phyloP scores from a whole-genome alignment of 345 rosid species.

The Litchi chinensis region DNA sequence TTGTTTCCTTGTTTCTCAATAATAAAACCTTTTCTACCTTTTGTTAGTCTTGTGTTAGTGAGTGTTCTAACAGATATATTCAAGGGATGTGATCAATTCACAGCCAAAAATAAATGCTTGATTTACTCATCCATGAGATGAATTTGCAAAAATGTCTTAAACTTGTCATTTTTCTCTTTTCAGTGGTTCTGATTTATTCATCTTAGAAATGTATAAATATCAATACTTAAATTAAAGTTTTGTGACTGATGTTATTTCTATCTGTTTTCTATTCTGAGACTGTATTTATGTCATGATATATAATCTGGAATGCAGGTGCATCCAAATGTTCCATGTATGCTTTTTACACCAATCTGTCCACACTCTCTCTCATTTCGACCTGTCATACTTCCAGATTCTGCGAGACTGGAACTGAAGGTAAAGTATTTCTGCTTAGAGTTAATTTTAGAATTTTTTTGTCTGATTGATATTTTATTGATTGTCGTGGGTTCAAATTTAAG shows the following conservation, averaged over 20 bases:
- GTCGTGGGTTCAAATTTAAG: neutral
- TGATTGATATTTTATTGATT: neutral
- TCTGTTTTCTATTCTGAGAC: neutral
- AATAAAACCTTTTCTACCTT: too few relatives aligned
- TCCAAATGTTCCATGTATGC: constrained; percentile 99
- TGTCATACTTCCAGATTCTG: constrained; percentile 98
- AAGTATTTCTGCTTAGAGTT: neutral
- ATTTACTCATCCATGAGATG: neutral
- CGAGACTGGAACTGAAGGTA: constrained; percentile 90
- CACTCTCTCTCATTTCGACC: constrained; percentile 98
- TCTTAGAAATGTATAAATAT: neutral
- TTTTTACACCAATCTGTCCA: constrained; percentile 97
- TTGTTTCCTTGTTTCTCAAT: too few relatives aligned
- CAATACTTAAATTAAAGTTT: neutral
- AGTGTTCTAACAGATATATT: neutral
- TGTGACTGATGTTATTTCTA: constrained; percentile 2
- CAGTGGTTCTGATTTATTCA: neutral
- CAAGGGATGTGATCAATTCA: constrained; percentile 7
- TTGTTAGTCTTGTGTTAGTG: too few relatives aligned
- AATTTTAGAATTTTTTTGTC: neutral
- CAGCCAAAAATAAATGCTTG: neutral
- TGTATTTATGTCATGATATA: neutral
- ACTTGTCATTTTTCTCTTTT: neutral
- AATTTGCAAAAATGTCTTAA: neutral
- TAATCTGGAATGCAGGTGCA: constrained; percentile 69